Conservation (phyloP, 2,329 filamentous ascomycete genomes). For the Trichoderma pleuroti region DNA sequence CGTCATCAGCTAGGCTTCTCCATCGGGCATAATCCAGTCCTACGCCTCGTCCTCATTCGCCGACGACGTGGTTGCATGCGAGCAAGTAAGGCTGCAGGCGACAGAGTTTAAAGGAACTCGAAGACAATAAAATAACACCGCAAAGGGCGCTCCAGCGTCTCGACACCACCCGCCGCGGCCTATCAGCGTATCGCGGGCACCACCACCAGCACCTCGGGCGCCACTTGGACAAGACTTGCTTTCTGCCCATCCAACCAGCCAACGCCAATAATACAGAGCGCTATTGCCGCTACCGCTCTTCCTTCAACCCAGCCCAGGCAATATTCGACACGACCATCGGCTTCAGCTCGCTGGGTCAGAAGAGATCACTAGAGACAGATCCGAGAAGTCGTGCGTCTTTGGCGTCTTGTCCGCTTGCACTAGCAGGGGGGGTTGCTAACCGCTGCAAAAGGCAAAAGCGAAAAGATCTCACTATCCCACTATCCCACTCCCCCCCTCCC, state of each 20-base stretch:
- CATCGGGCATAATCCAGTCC: slow-evolving; percentile 13
- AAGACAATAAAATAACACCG: background rate
- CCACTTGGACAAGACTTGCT: slow-evolving; percentile 11
- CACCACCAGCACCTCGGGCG: slow-evolving; percentile 5
- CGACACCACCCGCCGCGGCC: slow-evolving; percentile 16
- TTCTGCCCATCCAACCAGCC: background rate
- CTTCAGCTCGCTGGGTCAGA: slow-evolving; percentile 16
- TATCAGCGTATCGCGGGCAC: slow-evolving; percentile 18
- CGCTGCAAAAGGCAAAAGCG: slow-evolving; percentile 1
- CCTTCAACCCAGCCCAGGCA: background rate
- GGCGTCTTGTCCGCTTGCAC: slow-evolving; percentile 5
- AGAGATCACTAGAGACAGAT: slow-evolving; percentile 14
- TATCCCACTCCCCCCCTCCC: background rate
- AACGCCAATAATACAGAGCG: slow-evolving; percentile 2
- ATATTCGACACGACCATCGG: slow-evolving; percentile 1
- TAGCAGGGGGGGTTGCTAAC: slow-evolving; percentile 11
- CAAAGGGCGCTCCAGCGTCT: slow-evolving; percentile 2
- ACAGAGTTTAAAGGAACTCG: slow-evolving; percentile 8
- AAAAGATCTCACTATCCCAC: background rate
- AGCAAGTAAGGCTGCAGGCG: slow-evolving; percentile 17
- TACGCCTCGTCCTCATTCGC: slow-evolving; percentile 12
- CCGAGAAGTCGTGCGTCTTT: slow-evolving; percentile 17
- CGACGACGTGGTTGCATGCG: background rate
- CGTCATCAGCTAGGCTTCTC: slow-evolving; percentile 14
- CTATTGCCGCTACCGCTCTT: slow-evolving; percentile 11